Conservation (phyloP, 345 rosid genomes). For the Trapa incisa region DNA sequence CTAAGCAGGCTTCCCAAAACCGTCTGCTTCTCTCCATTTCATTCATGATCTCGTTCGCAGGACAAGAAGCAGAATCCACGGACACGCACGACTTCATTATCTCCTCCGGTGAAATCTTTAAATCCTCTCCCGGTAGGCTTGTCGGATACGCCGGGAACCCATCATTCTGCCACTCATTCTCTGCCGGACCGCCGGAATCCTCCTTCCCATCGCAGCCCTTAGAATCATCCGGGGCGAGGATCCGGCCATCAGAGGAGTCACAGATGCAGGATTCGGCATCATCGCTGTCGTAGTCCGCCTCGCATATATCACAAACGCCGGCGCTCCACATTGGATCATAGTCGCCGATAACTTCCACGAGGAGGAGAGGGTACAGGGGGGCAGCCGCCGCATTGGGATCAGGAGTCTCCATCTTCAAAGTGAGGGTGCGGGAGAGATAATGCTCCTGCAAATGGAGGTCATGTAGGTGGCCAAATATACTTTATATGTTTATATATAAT, state of each 20-base stretch:
- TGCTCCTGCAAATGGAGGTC: neutral
- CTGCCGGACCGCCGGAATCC: constrained; percentile 7
- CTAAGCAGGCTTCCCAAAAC: constrained; percentile 90
- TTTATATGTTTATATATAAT: no score
- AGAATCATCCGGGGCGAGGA: neutral
- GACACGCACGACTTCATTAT: constrained; percentile 16
- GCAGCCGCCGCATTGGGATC: constrained; percentile 1
- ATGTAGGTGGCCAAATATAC: no score
- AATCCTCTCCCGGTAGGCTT: constrained; percentile 5
- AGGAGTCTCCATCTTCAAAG: constrained; percentile 11
- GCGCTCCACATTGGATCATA: constrained; percentile 14
- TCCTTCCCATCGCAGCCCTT: constrained; percentile 3
- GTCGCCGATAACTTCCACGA: constrained; percentile 60
- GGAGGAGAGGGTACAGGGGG: constrained; percentile 31
- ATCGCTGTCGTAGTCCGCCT: constrained; percentile 34
- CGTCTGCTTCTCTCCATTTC: constrained; percentile 59
- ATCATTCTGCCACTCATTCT: constrained; percentile 15
- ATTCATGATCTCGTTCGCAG: constrained; percentile 17
- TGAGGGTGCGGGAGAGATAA: neutral
- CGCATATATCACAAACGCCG: constrained; percentile 6
- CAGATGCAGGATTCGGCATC: constrained; percentile 56
- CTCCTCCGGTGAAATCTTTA: constrained; percentile 1
- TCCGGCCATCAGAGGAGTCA: constrained; percentile 7
- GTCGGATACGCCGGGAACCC: neutral
- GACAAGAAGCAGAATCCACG: constrained; percentile 15